These are phyloP conservation scores for Theobroma cacao DNA, from an alignment of 345 rosid genomes.

Conservation along the genomic window DNA sequence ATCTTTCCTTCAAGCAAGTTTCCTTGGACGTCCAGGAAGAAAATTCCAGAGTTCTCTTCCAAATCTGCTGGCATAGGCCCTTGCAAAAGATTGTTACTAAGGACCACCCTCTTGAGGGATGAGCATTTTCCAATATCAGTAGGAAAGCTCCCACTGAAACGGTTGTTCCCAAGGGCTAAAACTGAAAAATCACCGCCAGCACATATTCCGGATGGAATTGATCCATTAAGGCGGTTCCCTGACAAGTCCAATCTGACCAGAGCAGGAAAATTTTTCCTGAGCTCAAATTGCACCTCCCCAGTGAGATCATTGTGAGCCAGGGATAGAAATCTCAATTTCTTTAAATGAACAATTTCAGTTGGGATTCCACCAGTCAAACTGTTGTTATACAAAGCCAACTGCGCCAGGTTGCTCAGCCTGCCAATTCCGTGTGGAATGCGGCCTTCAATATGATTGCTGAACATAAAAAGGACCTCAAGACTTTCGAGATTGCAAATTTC, in stretches of 20 bases:
- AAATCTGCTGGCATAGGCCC: conserved; percentile 31
- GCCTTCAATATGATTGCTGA: conserved; percentile 30
- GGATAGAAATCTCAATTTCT: conserved; percentile 28
- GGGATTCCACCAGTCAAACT: conserved; percentile 39
- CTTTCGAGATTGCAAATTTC: conserved; percentile 27
- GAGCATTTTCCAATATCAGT: conserved; percentile 28
- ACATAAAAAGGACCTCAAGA: conserved; percentile 31
- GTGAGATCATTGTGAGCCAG: conserved; percentile 35
- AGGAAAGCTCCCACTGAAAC: conserved; percentile 34
- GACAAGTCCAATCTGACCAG: conserved; percentile 30
- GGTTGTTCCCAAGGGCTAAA: conserved; percentile 27
- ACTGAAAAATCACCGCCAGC: conserved; percentile 23
- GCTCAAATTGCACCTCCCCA: conserved; percentile 30
- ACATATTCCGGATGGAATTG: conserved; percentile 31
- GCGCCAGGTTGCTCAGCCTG: conserved; percentile 20
- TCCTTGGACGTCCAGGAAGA: conserved; percentile 22
- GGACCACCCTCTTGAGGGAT: conserved; percentile 32
- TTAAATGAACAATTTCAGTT: conserved; percentile 17
- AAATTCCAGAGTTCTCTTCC: conserved; percentile 18
- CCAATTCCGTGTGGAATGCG: conserved; percentile 31
- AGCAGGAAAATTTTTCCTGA: conserved; percentile 22
- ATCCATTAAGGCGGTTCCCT: conserved; percentile 31
- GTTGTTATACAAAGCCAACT: conserved; percentile 37
- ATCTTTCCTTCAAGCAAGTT: conserved; percentile 36
- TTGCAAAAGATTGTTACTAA: conserved; percentile 28